Percentiles rank a stretch among this genome's conserved stretches.
Conservation (phyloP, 2,329 filamentous ascomycete species). For the Dryadomyces quercus-mongolicae region DNA sequence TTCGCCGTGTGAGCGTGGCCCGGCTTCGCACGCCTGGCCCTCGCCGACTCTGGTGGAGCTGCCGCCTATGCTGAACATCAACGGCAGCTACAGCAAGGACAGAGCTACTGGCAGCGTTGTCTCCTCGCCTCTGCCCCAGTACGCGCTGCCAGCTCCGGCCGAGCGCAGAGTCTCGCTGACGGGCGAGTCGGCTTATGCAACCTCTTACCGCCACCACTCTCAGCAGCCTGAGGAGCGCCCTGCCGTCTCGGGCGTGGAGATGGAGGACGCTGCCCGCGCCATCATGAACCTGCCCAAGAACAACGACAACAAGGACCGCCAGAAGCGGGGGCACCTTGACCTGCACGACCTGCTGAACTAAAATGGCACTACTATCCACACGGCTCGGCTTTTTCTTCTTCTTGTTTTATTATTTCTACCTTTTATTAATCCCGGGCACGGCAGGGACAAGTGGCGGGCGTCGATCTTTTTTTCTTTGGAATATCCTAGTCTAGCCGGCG, state of each 20-base stretch:
- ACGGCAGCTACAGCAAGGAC: background rate
- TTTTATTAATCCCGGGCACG: background rate
- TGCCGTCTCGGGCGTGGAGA: background rate
- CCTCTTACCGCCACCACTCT: background rate
- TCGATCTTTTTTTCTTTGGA: background rate
- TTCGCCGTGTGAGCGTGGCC: conserved; percentile 42
- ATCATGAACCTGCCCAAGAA: background rate
- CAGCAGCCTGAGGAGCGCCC: too few species aligned
- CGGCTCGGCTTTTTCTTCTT: background rate
- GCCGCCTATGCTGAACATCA: conserved; percentile 20
- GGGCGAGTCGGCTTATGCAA: background rate
- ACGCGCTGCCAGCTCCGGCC: too few species aligned
- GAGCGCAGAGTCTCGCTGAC: too few species aligned
- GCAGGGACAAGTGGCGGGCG: background rate
- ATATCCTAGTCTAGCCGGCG: background rate
- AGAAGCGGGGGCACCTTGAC: background rate
- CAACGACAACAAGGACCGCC: background rate
- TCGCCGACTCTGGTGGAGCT: conserved; percentile 24
- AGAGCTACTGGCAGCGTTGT: background rate
- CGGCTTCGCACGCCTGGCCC: conserved; percentile 21
- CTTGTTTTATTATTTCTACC: background rate
- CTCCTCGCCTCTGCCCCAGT: background rate
- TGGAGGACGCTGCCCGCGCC: background rate
- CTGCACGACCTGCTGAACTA: conserved; percentile 3
- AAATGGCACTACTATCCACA: too few species aligned